phyloP scores from a whole-genome alignment of 805 yeast genomes.

The Cyberlindnera samutprakarnensis region DNA sequence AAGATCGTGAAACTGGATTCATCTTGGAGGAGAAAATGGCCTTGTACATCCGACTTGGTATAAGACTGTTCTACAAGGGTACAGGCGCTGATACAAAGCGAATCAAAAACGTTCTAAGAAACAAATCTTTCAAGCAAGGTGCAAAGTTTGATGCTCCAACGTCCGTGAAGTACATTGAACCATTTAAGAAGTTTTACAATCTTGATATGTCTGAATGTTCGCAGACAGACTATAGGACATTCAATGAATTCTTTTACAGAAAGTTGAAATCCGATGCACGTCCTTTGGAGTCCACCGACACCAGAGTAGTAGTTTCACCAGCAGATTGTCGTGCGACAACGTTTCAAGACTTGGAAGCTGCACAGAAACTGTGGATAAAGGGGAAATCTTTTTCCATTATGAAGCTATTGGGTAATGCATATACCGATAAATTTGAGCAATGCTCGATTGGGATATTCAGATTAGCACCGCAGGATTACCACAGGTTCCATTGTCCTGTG shows the following conservation, averaged over 20 bases:
- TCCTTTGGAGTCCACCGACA: conserved; percentile 43
- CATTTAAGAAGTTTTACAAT: conserved; percentile 80
- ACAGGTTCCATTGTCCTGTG: conserved; percentile 86
- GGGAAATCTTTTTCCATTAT: conserved; percentile 67
- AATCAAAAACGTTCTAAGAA: conserved; percentile 52
- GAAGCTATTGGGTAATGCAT: conserved; percentile 43
- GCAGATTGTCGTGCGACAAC: conserved; percentile 86
- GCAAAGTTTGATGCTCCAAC: conserved; percentile 65
- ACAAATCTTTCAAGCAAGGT: conserved; percentile 76
- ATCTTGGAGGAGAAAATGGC: conserved; percentile 93
- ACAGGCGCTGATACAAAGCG: conserved; percentile 52
- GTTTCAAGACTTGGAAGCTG: conserved; percentile 48
- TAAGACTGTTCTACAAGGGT: conserved; percentile 74
- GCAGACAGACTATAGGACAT: conserved; percentile 47
- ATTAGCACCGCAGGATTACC: conserved; percentile 96
- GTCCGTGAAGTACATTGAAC: conserved; percentile 59
- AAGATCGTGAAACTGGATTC: conserved; percentile 83
- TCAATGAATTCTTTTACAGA: conserved; percentile 87
- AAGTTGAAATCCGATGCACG: conserved; percentile 66
- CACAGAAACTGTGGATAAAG: conserved; percentile 83
- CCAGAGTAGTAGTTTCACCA: conserved; percentile 29
- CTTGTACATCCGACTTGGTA: conserved; percentile 80
- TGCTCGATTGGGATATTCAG: conserved; percentile 69
- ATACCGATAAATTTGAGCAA: conserved; percentile 34
- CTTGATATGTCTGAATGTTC: conserved; percentile 71